Base-by-base conservation (phyloP, 2,329 filamentous ascomycete genomes). In the Xylaria sp. region DNA sequence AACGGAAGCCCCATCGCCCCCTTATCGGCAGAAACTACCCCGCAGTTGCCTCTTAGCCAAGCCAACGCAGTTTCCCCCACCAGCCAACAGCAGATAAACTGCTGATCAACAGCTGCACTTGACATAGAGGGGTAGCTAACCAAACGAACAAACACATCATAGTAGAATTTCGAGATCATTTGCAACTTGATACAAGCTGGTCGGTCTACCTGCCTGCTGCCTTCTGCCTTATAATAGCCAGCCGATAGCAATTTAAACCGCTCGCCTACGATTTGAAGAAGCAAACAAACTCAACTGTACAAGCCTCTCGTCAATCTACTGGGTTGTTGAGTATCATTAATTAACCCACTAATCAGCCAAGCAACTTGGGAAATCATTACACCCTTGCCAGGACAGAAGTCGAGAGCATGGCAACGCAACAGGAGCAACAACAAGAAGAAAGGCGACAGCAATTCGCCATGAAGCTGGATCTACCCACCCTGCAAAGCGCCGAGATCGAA, bases 21-120 rank as follows among this genome's bases (percentile, higher is more conserved):
- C 63, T 66, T 61, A 63, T 65, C 41, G 57, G 48, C n/a, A 62
- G 32, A 12, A 64, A 50, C 41, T 70, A 70, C 68, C 68, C 68
- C 68, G 68, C 68, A 63, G 39, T 69, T 41, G 13, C 56, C 32
- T 41, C 23, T 20, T 18, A 28, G 5, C 46, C 13, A 37, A 18
- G 25, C 28, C 12, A 20, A 9, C 8, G 44, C 50, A 28, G 51
- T n/a, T n/a, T 28, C 25, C 25, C 25, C 25, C 51, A 54, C 25
- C 28, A 28, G 28, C 28, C 28, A 28, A 28, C 28, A 28, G n/a
- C 18, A 56, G 52, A 56, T 39, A 37, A 20, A 28, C 28, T 28
- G 28, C 28, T 28, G 28, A 28, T 28, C 28, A 28, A 28, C 28
- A 28, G 28, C 28, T 28, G 28, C 28, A 28, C 28, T 28, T 4